Conservation (phyloP, 148 eudicot species). For the Amaranthus palmeri region DNA sequence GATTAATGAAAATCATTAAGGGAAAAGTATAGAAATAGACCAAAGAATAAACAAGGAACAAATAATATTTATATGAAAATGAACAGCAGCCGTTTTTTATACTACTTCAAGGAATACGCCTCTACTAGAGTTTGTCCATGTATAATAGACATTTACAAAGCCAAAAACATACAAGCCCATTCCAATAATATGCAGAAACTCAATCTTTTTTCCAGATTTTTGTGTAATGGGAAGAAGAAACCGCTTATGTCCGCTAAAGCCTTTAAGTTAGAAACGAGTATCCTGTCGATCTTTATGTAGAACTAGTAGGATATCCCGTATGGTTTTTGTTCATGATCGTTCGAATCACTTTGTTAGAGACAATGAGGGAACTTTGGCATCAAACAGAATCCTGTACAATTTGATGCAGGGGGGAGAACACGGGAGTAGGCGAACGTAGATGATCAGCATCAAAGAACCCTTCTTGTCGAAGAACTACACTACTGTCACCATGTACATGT, state of each 20-base stretch:
- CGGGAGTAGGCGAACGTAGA: neutral
- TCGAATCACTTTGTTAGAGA: slow-evolving; percentile 26
- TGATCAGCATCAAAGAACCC: slow-evolving; percentile 13
- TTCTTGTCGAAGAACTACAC: slow-evolving; percentile 15
- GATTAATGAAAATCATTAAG: too few species aligned
- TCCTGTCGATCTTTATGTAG: too few species aligned
- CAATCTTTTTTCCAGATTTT: neutral
- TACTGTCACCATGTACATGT: slow-evolving; percentile 25
- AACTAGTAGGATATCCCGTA: neutral
- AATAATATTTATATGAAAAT: neutral
- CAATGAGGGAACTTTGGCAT: slow-evolving; percentile 10
- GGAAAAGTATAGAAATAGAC: too few species aligned
- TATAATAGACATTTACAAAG: slow-evolving; percentile 17
- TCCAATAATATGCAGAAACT: slow-evolving; percentile 10
- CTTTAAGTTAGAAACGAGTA: slow-evolving; percentile 11
- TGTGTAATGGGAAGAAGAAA: slow-evolving; percentile 2
- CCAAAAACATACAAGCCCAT: slow-evolving; percentile 12
- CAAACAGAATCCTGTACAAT: slow-evolving; percentile 25
- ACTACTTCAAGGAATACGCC: slow-evolving; percentile 6
- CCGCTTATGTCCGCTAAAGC: neutral
- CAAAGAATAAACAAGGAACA: neutral
- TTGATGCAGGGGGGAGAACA: slow-evolving; percentile 1
- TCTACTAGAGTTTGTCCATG: slow-evolving; percentile 9
- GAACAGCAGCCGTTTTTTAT: slow-evolving; percentile 12
- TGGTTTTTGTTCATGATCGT: slow-evolving; percentile 12